Base-by-base conservation (phyloP, 2,329 filamentous ascomycete species). In the Penicillium sp. region DNA sequence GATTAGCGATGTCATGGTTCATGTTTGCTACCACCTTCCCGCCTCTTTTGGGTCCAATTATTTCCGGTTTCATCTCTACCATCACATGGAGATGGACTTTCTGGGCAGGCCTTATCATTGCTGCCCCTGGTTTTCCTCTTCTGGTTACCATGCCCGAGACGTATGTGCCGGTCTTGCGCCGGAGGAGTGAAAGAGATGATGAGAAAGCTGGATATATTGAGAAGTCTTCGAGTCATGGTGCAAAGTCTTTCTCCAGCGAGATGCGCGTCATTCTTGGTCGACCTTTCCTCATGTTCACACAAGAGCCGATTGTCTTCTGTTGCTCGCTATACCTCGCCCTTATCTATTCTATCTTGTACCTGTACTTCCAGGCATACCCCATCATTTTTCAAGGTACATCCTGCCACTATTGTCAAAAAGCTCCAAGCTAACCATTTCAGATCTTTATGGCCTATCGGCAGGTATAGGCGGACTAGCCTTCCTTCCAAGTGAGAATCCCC, bases 341-440 rank as follows among this genome's bases (percentile, higher is more conserved):
- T 43, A 80, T 85, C 42, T 92, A 91, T 67, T 81, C 78, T 1
- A 81, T 86, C 51, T 83, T 86, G 62, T 86, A 85, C 79, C 88
- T 92, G 74, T 90, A 86, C 68, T 90, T 92, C 65, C 84, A 90
- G 71, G 86, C 87, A 3, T 92, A 87, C 69, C 85, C 86, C 3
- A 77, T 86, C 59, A 87, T 91, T 60, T 92, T 90, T 72, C 78
- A 81, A 56, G 61, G 66, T 47, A 60, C 76, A 42, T 82, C 14
- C 16, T n/a, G 3, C 19, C 84, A 46, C 3, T 24, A 39, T 31
- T 44, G 0, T 26, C 21, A 21, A 11, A 35, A 49, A 9, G n/a
- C 7, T 22, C 39, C 9, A 11, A 42, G 46, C 29, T 49, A 11
- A 29, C 21, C 29, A 9, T 49, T 3, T 21, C 24, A 66, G 68